Percentiles rank a stretch among this genome's conserved stretches.
Conservation (phyloP, 1,284 basidiomycete genomes). For the Crocinoboletus sp. region DNA sequence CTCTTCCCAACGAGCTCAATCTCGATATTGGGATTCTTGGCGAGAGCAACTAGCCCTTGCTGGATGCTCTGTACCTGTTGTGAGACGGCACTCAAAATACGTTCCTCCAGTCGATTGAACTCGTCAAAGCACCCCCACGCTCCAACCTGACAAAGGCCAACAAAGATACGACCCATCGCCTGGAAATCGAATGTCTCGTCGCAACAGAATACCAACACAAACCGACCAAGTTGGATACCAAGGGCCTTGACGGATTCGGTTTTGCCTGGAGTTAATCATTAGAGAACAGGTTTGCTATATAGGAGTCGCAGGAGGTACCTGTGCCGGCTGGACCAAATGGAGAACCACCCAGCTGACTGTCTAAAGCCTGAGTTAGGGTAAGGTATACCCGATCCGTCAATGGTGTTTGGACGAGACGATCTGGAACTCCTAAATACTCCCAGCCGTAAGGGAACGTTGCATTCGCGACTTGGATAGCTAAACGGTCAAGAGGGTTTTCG, state of each 20-base stretch:
- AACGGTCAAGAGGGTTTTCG: conserved; percentile 75
- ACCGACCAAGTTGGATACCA: conserved; percentile 95
- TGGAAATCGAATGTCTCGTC: conserved; percentile 99
- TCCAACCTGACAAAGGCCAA: conserved; percentile 97
- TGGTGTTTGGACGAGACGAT: conserved; percentile 97
- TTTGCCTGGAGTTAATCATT: conserved; percentile 58
- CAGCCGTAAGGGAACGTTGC: conserved; percentile 96
- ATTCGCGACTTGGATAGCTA: conserved; percentile 85
- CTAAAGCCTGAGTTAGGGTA: conserved; percentile 93
- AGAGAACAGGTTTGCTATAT: conserved; percentile 3
- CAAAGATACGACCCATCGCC: conserved; percentile 99
- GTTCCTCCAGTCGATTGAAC: conserved; percentile 97
- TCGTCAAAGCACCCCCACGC: conserved; percentile 99
- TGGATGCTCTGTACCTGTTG: conserved; percentile 99
- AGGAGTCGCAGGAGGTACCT: conserved; percentile 43
- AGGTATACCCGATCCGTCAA: conserved; percentile 98
- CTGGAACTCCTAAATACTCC: conserved; percentile 97
- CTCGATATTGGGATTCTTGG: conserved; percentile 80
- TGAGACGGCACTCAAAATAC: conserved; percentile 96
- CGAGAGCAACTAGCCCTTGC: conserved; percentile 82
- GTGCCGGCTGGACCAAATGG: conserved; percentile 99
- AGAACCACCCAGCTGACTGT: conserved; percentile 92
- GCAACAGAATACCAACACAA: conserved; percentile 99
- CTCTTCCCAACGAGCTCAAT: conserved; percentile 97
- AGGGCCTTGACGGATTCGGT: conserved; percentile 99